Percentiles rank a stretch among this genome's conserved stretches.
These are phyloP conservation scores for Pharnaceum exiguum DNA, from an alignment of 148 eudicot species.

Conservation along the genomic window DNA sequence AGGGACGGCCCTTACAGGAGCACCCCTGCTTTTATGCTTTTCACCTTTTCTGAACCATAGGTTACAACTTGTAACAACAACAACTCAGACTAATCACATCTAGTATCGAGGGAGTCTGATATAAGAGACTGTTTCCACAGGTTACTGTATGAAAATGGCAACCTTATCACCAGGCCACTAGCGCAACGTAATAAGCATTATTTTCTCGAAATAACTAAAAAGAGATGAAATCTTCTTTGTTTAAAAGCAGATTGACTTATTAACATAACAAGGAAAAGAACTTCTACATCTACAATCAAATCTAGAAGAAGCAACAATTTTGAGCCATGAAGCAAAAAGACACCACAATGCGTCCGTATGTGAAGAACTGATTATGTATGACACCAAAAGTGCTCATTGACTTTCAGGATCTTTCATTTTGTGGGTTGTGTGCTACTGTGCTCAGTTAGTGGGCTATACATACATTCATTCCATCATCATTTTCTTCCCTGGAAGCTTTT, in stretches of 20 bases:
- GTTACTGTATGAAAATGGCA: too few species aligned
- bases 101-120: too few species aligned
- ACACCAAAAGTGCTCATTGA: conserved; percentile 27
- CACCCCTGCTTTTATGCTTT: too few species aligned
- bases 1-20: too few species aligned
- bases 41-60: too few species aligned
- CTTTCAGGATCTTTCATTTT: conserved; percentile 10
- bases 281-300: not conserved
- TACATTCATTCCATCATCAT: conserved; percentile 22
- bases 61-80: too few species aligned
- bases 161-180: too few species aligned
- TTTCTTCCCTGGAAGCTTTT: not conserved
- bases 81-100: too few species aligned
- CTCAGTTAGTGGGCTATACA: conserved; percentile 19
- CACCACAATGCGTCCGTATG: conserved; percentile 7
- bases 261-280: not conserved
- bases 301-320: not conserved
- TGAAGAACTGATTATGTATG: conserved; percentile 9
- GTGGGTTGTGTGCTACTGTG: too few species aligned
- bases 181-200: not conserved
- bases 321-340: conserved; percentile 12
- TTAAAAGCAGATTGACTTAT: conserved; percentile 18
- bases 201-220: too few species aligned
- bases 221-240: too few species aligned
- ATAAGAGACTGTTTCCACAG: too few species aligned